Base-by-base conservation (phyloP, 164 flowering plant species). In the Cinnamomum micranthum region DNA sequence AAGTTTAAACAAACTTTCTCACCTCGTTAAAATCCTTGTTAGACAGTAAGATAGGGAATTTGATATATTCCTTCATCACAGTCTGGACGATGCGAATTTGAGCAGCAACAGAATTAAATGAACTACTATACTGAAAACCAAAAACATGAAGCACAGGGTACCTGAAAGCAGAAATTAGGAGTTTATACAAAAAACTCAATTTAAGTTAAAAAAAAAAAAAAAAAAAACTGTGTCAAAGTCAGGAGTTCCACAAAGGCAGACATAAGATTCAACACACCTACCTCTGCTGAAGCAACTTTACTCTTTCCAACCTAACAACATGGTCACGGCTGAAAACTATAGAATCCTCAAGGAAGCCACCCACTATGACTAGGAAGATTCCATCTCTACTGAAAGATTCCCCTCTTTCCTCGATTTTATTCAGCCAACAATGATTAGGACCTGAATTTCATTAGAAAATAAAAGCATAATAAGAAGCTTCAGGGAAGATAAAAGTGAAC, bases 241-340 rank as follows among this genome's bases (percentile, higher is more conserved):
- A 27, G 20, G 66, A 72, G 20, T 22, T 65, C n/a, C 51, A 15
- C 51, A 65, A 9, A 22, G 25, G n/a, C 24, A 72, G 50, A 73
- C 28, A 67, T 62, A 74, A 13, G 60, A 19, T 41, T 68, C 41
- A 14, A n/a, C 68, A 27, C 63, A 58, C 59, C 58, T 81, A 92
- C 98, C 97, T 94, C 78, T 87, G 91, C 80, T 94, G 89, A 82
- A 94, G 87, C 69, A 76, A 79, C 83, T 94, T 94, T 47, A 85
- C 84, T 71, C 77, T 88, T 77, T 88, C 90, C 71, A 91, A 59
- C 81, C 82, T 84, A 70, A 28, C 14, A 58, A 69, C 63, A 75
- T 68, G n/a, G 58, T 84, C 81, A 62, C 68, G 68, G 14, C 74
- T 72, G 41, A 76, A 73, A 12, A 14, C 65, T 12, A 71, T 55